Base-by-base conservation (phyloP, 352 stramenopile genomes). In the Discostella stelligera region DNA sequence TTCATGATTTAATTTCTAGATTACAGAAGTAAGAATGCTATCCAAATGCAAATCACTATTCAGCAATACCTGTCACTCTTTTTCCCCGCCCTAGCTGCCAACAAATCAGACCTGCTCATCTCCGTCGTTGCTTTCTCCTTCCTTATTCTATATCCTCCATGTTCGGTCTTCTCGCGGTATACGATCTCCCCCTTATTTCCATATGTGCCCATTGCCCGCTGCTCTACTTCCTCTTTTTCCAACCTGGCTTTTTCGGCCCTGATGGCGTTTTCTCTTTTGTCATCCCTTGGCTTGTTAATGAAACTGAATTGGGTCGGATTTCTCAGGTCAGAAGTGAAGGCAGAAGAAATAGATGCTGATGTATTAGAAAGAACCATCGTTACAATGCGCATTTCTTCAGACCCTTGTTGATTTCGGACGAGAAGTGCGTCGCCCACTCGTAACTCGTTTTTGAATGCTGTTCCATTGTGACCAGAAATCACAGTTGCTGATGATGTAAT, bases 51-150 rank as follows among this genome's bases (percentile, higher is more conserved):
- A 27, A 27, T 58, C 4, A 44, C 1, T n/a, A 16, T 44, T 72
- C 68, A 90, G 65, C 84, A 92, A 77, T 90, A 90, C 68, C 88
- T 88, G 74, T 91, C 85, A 66, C 76, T 87, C 39, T 86, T 91
- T 64, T 90, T 93, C 59, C 90, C 90, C 4, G 71, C 61, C 61
- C 87, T 71, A 55, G 89, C 66, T 66, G 63, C 39, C 44, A 93
- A 71, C 30, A 93, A 64, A 78, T 91, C 83, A 32, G 67, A 79
- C 66, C 87, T 66, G 10, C 64, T 79, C 58, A 77, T 74, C n/a
- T 83, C 68, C 44, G 55, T 52, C 11, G 60, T 66, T 44, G 79
- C 50, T 27, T 66, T 67, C 44, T 89, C 74, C 55, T 66, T 77
- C 54, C 74, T 74, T 56, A 93, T 88, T 62, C 84, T 73, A 72